Conservation (phyloP, 2,329 filamentous ascomycete species). For the Penicillium corylophilum region DNA sequence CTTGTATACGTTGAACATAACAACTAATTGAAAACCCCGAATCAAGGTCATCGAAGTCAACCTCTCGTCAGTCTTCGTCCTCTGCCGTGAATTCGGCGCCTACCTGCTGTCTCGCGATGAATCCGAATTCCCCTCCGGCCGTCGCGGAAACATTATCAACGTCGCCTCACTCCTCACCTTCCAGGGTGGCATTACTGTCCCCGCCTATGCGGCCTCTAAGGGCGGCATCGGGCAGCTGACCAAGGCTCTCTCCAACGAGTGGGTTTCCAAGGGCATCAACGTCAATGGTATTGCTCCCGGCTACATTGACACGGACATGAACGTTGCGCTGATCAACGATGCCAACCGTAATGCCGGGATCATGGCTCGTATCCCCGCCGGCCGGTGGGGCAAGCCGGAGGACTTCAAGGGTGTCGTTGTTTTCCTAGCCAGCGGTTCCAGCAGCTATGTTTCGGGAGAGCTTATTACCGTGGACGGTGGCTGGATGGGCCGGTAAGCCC, state of each 20-base stretch:
- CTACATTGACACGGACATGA: constrained; percentile 67
- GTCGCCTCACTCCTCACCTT: constrained; percentile 77
- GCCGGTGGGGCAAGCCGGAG: constrained; percentile 77
- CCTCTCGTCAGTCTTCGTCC: constrained; percentile 72
- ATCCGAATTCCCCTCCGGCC: constrained; percentile 30
- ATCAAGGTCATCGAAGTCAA: constrained; percentile 77
- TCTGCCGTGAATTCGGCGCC: constrained; percentile 38
- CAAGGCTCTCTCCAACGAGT: constrained; percentile 54
- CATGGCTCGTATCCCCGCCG: constrained; percentile 76
- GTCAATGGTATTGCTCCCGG: constrained; percentile 63
- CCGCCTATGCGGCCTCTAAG: constrained; percentile 29
- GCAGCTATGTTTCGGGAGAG: constrained; percentile 79
- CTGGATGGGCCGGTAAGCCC: constrained; percentile 77
- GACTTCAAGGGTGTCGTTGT: constrained; percentile 85
- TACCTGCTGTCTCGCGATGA: constrained; percentile 31
- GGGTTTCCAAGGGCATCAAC: constrained; percentile 53
- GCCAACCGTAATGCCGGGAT: constrained; percentile 69
- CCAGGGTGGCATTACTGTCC: constrained; percentile 84
- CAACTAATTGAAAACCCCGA: neutral
- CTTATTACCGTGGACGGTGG: constrained; percentile 82
- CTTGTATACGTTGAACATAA: neutral
- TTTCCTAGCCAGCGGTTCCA: constrained; percentile 73
- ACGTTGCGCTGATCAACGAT: constrained; percentile 75
- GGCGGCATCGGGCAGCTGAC: constrained; percentile 43
- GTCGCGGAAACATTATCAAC: constrained; percentile 66